Base-by-base conservation (phyloP, 1,139 yeast species). In the Lodderomyces orthopsilosis region DNA sequence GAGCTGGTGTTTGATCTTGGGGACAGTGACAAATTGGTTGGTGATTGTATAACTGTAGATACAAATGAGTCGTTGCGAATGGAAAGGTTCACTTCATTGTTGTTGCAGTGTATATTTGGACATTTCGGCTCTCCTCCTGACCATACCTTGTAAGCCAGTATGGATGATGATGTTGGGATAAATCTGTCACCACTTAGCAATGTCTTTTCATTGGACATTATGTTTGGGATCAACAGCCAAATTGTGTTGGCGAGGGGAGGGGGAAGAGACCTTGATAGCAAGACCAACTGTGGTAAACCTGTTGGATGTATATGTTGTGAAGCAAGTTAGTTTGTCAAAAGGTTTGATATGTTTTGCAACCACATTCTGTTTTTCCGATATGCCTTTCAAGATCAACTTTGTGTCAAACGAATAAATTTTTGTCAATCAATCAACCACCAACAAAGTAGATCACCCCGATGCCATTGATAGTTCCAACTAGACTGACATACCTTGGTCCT, bases 121-220 rank as follows among this genome's bases (percentile, higher is more conserved):
- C 19, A n/a, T 7, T 12, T 13, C 10, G 39, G 30, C 12, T 35
- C 21, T 30, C n/a, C 19, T 6, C n/a, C 34, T 17, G 12, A 30
- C 34, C 18, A 30, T 28, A 44, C 50, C 37, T 50, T 50, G 38
- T 57, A 60, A 2, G 44, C 55, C 55, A 51, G 58, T 4, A 58
- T 43, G 1, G 61, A 57, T 13, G 57, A 50, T 8, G 54, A 48
- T 1, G 47, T 41, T 7, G 65, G 64, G 22, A 61, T 52, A 35
- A 59, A 56, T n/a, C 65, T 47, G 21, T 48, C 41, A n/a, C 54
- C 51, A n/a, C 38, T 30, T 8, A 15, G 34, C 19, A 30, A 30
- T 7, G 19, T 15, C 19, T 30, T 30, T 6, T 30, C 34, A 7
- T 30, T 30, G 18, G 34, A 30, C 19, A 15, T 15, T 9, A 30